Evolutionary conservation across 805 yeast genomes (phyloP).

Genomic region (Yamadazyma insecticola): DNA sequence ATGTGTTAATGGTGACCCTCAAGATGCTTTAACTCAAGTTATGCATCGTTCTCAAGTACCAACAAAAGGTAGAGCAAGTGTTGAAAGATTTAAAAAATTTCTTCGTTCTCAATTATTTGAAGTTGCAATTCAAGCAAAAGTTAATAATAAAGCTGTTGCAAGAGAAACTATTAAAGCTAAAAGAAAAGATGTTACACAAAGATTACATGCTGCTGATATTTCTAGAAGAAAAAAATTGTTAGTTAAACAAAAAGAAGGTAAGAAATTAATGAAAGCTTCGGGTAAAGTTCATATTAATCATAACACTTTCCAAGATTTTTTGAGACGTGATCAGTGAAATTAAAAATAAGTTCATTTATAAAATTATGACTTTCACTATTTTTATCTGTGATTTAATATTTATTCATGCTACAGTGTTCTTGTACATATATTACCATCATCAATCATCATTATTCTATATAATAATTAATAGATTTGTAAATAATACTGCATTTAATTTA

Average conservation of each 20-base stretch:
- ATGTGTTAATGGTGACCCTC: constrained; percentile 80
- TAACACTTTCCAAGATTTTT: constrained; percentile 86
- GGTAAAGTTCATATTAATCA: constrained; percentile 77
- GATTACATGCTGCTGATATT: constrained; percentile 89
- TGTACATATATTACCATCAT: constrained; percentile 5
- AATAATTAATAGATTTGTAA: background rate
- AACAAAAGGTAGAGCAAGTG: constrained; percentile 74
- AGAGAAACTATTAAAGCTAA: constrained; percentile 92
- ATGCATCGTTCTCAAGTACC: constrained; percentile 80
- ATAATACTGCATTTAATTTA: constrained; percentile 23
- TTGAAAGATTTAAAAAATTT: constrained; percentile 72
- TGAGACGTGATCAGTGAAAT: constrained; percentile 30
- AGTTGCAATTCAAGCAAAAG: constrained; percentile 87
- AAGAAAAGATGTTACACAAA: constrained; percentile 91
- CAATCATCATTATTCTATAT: constrained; percentile 1
- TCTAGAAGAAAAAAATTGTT: constrained; percentile 84
- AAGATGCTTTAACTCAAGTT: constrained; percentile 89
- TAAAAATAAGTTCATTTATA: background rate
- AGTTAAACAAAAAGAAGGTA: constrained; percentile 90
- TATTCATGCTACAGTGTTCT: too few species aligned
- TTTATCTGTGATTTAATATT: too few species aligned
- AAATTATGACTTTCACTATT: too few species aligned
- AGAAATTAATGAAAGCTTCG: constrained; percentile 71
- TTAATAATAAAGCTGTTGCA: constrained; percentile 75
- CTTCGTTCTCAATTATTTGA: constrained; percentile 83